A percentile compares a stretch with the other conserved stretches of the same genome.
Evolutionary conservation across 192 early-diverging fungal species (phyloP).

Genomic region (Radiomyces spectabilis): DNA sequence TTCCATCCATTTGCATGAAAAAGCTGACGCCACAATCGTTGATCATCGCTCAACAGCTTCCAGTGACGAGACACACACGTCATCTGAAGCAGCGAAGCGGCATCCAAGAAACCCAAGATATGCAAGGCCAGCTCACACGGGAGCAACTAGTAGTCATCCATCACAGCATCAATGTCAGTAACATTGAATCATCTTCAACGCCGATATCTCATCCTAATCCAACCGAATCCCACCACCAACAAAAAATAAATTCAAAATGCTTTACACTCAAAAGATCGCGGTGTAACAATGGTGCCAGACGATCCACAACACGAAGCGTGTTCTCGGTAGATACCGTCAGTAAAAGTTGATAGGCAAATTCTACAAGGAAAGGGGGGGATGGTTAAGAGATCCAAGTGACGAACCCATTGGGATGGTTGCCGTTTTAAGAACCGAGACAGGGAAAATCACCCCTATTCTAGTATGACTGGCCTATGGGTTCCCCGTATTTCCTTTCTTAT

Average conservation of each 20-base stretch:
- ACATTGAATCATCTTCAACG: no score
- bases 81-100: conserved; percentile 34
- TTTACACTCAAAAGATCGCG: conserved; percentile 47
- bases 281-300: conserved; percentile 43
- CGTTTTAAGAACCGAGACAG: no score
- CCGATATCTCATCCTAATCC: not conserved
- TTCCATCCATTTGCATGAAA: conserved; percentile 23
- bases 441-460: no score
- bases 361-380: no score
- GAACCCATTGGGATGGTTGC: no score
- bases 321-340: conserved; percentile 39
- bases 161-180: no score
- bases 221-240: not conserved
- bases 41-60: conserved; percentile 52
- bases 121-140: conserved; percentile 50
- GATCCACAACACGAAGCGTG: conserved; percentile 32
- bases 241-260: not conserved
- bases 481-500: not conserved
- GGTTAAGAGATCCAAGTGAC: no score
- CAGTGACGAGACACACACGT: conserved; percentile 50
- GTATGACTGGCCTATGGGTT: no score
- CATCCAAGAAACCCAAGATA: conserved; percentile 45
- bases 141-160: conserved; percentile 22
- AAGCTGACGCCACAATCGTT: conserved; percentile 51
- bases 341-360: conserved; percentile 51